phyloP scores from a whole-genome alignment of 2,329 filamentous ascomycete species.

The Fusarium sp. region DNA sequence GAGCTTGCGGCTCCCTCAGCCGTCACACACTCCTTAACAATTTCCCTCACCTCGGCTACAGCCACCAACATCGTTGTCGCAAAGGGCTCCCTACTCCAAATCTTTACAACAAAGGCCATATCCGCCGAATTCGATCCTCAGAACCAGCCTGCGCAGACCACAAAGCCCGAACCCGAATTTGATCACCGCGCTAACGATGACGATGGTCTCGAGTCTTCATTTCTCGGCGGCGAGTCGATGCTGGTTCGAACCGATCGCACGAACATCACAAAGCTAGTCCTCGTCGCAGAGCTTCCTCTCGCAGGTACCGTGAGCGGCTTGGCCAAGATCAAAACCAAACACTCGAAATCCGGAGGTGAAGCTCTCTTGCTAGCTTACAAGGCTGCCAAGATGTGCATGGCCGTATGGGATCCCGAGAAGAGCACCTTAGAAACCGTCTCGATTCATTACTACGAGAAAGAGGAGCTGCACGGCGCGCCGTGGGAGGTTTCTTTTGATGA shows the following conservation, averaged over 20 bases:
- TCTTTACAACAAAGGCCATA: constrained; percentile 82
- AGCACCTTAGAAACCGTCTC: constrained; percentile 88
- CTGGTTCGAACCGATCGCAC: constrained; percentile 74
- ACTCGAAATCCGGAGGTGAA: constrained; percentile 85
- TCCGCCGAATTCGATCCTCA: constrained; percentile 72
- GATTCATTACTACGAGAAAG: constrained; percentile 98
- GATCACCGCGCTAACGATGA: constrained; percentile 71
- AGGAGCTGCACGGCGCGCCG: constrained; percentile 85
- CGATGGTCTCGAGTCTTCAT: constrained; percentile 76
- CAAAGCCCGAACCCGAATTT: constrained; percentile 63
- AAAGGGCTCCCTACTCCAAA: constrained; percentile 92
- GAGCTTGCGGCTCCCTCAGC: constrained; percentile 95
- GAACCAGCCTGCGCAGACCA: constrained; percentile 53
- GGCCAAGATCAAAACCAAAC: constrained; percentile 79
- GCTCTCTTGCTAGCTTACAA: constrained; percentile 87
- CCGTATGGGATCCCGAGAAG: constrained; percentile 92
- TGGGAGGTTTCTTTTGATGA: constrained; percentile 84
- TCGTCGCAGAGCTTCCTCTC: constrained; percentile 87
- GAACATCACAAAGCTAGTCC: constrained; percentile 82
- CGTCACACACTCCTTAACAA: constrained; percentile 86
- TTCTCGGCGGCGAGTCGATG: constrained; percentile 74
- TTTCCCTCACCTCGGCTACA: constrained; percentile 82
- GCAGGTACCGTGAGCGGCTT: constrained; percentile 89
- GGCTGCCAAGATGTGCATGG: constrained; percentile 92
- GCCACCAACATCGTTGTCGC: constrained; percentile 91